These are phyloP conservation scores for Erucastrum elatum DNA, from an alignment of 345 rosid species.

Conservation along the genomic window DNA sequence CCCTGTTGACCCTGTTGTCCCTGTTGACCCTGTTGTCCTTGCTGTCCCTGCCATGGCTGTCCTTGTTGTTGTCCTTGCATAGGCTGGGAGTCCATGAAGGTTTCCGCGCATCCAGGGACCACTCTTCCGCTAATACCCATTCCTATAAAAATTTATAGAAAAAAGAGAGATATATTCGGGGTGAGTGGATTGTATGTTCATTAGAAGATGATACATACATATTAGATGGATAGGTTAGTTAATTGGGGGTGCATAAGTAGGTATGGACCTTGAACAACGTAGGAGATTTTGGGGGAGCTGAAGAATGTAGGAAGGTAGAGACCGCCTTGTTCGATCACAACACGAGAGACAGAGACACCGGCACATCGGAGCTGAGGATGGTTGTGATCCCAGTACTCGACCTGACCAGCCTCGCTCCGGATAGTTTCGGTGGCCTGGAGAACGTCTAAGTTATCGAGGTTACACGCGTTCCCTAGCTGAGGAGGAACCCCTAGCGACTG, in stretches of 20 bases:
- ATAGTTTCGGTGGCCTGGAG: conserved; percentile 46
- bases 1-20: conserved; percentile 19
- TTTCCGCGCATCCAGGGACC: conserved; percentile 68
- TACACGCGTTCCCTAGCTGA: conserved; percentile 46
- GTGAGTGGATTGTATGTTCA: not conserved
- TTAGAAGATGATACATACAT: not conserved
- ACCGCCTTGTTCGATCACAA: conserved; percentile 51
- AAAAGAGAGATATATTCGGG: conserved; percentile 1
- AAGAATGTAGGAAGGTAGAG: conserved; percentile 54
- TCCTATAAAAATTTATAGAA: conserved; percentile 40
- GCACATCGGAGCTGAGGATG: conserved; percentile 56
- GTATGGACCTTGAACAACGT: conserved; percentile 50
- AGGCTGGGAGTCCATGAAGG: conserved; percentile 52
- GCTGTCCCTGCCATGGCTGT: conserved; percentile 9
- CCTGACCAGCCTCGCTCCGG: conserved; percentile 51
- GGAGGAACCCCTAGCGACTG: conserved; percentile 41
- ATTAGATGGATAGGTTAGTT: not conserved
- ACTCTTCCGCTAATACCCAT: conserved; percentile 45
- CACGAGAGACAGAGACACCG: conserved; percentile 51
- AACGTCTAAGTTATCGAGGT: conserved; percentile 49
- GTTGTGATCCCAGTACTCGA: conserved; percentile 56
- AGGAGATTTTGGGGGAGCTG: conserved; percentile 49
- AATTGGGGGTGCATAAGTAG: not conserved
- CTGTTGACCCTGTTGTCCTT: conserved; percentile 22
- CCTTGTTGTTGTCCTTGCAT: conserved; percentile 3